Evolutionary conservation across 306 rosid species (phyloP).

Genomic region (Sphenostylis stenocarpa): DNA sequence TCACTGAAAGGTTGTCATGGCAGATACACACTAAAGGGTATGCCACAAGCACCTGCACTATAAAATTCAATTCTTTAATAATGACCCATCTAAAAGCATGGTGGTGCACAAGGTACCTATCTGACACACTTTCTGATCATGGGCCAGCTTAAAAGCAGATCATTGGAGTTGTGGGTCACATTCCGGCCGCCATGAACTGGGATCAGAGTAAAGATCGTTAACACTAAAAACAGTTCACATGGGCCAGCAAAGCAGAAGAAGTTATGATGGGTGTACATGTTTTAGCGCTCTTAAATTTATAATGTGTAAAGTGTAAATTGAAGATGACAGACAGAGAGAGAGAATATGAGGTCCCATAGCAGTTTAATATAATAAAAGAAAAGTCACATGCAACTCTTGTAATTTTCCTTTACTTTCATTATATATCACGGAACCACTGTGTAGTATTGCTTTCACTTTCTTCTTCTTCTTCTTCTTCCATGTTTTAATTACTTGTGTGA

Average conservation of each 20-base stretch:
- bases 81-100: constrained; percentile 22
- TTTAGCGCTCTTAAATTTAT: constrained; percentile 18
- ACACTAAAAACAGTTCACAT: constrained; percentile 46
- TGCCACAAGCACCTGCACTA: constrained; percentile 30
- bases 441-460: constrained; percentile 20
- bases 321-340: constrained; percentile 24
- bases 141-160: constrained; percentile 51
- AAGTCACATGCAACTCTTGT: constrained; percentile 40
- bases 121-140: constrained; percentile 41
- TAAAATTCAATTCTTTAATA: constrained; percentile 33
- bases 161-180: constrained; percentile 51
- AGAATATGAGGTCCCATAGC: constrained; percentile 33
- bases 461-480: constrained; percentile 5
- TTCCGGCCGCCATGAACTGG: constrained; percentile 45
- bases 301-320: constrained; percentile 38
- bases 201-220: constrained; percentile 33
- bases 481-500: background rate
- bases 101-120: constrained; percentile 30
- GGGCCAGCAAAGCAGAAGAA: constrained; percentile 52
- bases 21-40: constrained; percentile 22
- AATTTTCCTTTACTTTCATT: constrained; percentile 25
- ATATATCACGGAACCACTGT: constrained; percentile 17
- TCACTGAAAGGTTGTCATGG: constrained; percentile 34
- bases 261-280: constrained; percentile 34
- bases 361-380: constrained; percentile 22